A percentile compares a stretch with the other conserved stretches of the same genome.
These are phyloP conservation scores for Fusarium dlaminii DNA, from an alignment of 2,329 filamentous ascomycete genomes.

Conservation along the genomic window DNA sequence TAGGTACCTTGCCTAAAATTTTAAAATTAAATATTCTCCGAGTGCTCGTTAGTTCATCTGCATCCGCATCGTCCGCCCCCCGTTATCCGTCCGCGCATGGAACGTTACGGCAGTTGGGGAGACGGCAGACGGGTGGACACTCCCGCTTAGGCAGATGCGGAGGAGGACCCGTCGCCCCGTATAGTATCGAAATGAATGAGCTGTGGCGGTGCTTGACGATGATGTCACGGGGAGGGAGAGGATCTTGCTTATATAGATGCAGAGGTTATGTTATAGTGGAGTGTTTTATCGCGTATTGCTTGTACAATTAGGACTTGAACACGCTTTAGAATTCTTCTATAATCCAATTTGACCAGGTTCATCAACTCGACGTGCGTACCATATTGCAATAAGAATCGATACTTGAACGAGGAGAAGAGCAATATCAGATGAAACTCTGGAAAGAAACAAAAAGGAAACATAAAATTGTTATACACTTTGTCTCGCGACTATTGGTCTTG, in stretches of 20 bases:
- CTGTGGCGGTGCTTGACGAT: background rate
- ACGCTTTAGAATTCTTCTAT: background rate
- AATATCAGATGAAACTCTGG: background rate
- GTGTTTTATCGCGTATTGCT: background rate
- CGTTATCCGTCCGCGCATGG: background rate
- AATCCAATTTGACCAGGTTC: background rate
- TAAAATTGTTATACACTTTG: background rate
- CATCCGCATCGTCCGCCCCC: background rate
- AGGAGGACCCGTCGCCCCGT: constrained; percentile 9
- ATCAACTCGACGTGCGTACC: background rate
- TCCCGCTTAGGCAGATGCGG: background rate
- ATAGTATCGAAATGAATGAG: background rate
- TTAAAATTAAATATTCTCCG: constrained; percentile 1
- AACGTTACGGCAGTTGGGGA: background rate
- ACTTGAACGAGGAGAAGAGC: background rate
- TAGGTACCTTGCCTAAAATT: background rate
- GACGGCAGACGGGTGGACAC: background rate
- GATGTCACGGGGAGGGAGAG: background rate
- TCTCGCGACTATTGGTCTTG: constrained; percentile 8
- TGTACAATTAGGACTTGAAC: background rate
- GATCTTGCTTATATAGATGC: background rate
- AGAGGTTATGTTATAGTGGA: background rate
- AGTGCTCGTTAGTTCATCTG: background rate
- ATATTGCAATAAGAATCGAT: background rate
- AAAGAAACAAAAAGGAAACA: background rate